Conservation (phyloP, 176 grass and related monocot genomes). For the Carex cristatella region DNA sequence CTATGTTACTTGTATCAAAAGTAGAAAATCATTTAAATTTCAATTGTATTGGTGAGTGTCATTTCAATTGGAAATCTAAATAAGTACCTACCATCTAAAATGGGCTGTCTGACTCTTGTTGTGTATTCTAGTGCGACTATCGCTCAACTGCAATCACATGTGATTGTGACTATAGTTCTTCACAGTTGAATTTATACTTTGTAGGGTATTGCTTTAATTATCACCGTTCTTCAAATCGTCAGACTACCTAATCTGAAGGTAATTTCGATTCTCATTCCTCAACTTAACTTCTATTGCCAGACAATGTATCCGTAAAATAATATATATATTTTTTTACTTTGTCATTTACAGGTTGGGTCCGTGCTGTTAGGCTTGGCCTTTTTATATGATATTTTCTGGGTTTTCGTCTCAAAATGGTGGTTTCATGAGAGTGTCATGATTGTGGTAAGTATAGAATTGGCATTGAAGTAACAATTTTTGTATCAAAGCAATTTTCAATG, state of each 20-base stretch:
- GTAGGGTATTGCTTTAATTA: constrained; percentile 87
- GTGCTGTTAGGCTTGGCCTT: constrained; percentile 87
- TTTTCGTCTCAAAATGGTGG: constrained; percentile 87
- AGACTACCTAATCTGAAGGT: constrained; percentile 98
- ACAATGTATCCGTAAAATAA: background rate
- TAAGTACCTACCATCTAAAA: constrained; percentile 1
- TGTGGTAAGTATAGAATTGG: constrained; percentile 55
- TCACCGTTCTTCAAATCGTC: constrained; percentile 95
- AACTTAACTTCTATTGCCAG: background rate
- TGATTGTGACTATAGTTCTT: constrained; percentile 13
- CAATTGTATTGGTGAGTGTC: background rate
- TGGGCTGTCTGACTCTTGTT: background rate
- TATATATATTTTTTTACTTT: constrained; percentile 3
- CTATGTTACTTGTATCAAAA: background rate
- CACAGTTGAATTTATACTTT: constrained; percentile 1
- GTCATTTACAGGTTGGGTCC: constrained; percentile 62
- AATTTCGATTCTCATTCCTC: constrained; percentile 15
- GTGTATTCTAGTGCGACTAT: background rate
- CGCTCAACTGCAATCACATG: background rate
- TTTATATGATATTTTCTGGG: constrained; percentile 99
- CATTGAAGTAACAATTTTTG: background rate
- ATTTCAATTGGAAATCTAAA: constrained; percentile 6
- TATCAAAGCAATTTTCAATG: background rate
- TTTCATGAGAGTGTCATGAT: constrained; percentile 99
- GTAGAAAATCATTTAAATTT: background rate